phyloP scores from a whole-genome alignment of 768 basidiomycete species.

The Lactifluus volemus region DNA sequence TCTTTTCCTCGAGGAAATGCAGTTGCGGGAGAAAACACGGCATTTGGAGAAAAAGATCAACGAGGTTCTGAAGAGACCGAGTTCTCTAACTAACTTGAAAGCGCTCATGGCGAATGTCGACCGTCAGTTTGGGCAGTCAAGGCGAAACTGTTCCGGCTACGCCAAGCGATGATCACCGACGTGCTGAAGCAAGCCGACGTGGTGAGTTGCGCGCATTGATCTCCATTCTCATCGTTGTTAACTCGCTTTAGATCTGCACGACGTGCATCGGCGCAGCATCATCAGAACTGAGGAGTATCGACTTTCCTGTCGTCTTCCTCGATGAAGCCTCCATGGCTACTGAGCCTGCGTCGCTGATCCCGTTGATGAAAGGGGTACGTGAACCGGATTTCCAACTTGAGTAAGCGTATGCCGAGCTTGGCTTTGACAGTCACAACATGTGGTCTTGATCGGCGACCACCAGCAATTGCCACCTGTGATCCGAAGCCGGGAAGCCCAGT shows the following conservation, averaged over 20 bases:
- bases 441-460: conserved; percentile 93
- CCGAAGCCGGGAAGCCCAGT: conserved; percentile 62
- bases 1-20: conserved; percentile 33
- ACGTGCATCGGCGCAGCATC: conserved; percentile 79
- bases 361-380: conserved; percentile 89
- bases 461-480: conserved; percentile 92
- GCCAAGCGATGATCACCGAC: conserved; percentile 56
- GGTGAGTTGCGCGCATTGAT: conserved; percentile 36
- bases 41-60: conserved; percentile 8
- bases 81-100: conserved; percentile 27
- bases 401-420: conserved; percentile 9
- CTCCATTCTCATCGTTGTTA: background rate
- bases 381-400: background rate
- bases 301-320: conserved; percentile 89
- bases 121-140: conserved; percentile 28
- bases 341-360: conserved; percentile 85
- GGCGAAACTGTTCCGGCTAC: conserved; percentile 42
- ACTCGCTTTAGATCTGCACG: conserved; percentile 59
- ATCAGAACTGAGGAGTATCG: conserved; percentile 53
- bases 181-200: conserved; percentile 63
- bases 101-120: conserved; percentile 23
- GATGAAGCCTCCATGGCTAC: conserved; percentile 98
- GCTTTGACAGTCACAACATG: conserved; percentile 54
- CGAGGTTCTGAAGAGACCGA: background rate
- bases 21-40: conserved; percentile 21